Evolutionary conservation across 2,329 filamentous ascomycete species (phyloP).

Genomic region (Aspergillus persii): DNA sequence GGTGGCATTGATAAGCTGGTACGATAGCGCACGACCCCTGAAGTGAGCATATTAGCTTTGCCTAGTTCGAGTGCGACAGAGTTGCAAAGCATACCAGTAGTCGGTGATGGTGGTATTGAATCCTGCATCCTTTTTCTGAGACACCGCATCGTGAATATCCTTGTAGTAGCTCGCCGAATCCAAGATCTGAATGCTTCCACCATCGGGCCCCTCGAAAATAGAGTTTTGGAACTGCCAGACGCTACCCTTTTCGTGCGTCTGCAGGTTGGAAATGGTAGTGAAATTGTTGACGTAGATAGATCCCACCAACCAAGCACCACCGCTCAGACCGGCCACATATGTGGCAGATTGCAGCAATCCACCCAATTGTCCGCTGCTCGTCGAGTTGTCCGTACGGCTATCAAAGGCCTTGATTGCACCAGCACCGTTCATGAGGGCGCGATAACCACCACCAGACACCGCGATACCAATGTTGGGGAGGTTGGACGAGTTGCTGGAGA

Average conservation of each 20-base stretch:
- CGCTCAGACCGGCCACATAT: conserved; percentile 78
- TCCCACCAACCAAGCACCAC: conserved; percentile 81
- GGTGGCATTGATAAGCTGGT: conserved; percentile 73
- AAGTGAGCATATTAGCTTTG: neutral
- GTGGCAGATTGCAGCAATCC: conserved; percentile 79
- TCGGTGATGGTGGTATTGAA: conserved; percentile 76
- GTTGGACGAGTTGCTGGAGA: conserved; percentile 54
- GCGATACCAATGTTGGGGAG: conserved; percentile 73
- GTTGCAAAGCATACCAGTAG: conserved; percentile 61
- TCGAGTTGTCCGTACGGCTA: conserved; percentile 63
- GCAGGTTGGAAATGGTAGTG: conserved; percentile 56
- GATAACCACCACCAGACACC: conserved; percentile 79
- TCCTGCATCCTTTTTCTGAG: conserved; percentile 61
- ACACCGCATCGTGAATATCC: conserved; percentile 58
- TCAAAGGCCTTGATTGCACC: conserved; percentile 80
- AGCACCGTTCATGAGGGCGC: conserved; percentile 83
- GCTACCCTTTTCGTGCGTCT: conserved; percentile 20
- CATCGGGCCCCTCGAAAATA: conserved; percentile 49
- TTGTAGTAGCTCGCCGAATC: conserved; percentile 62
- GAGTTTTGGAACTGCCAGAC: conserved; percentile 33
- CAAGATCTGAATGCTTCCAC: conserved; percentile 37
- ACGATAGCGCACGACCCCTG: conserved; percentile 70
- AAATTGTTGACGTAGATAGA: conserved; percentile 82
- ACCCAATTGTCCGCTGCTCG: conserved; percentile 66
- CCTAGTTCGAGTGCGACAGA: neutral